Conservation (phyloP, 257 asterid genomes). For the Scutellaria barbata region DNA sequence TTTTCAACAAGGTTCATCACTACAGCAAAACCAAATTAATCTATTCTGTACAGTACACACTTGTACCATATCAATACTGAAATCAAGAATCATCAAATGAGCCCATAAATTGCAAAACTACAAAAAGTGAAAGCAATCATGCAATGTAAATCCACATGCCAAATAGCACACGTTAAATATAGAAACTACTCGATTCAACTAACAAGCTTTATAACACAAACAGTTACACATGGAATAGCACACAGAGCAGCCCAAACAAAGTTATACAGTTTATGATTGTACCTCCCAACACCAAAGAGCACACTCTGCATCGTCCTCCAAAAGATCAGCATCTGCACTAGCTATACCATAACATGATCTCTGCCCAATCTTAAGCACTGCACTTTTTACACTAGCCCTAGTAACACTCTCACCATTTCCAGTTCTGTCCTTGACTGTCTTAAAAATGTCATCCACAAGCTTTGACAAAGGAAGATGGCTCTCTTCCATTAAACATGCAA, state of each 20-base stretch:
- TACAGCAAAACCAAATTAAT: not conserved
- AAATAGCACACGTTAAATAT: not conserved
- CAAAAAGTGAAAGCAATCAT: not conserved
- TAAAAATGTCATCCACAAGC: slow-evolving; percentile 65
- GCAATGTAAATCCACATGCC: not conserved
- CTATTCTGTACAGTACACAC: too few relatives aligned
- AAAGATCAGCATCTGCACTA: slow-evolving; percentile 66
- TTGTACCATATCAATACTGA: not conserved
- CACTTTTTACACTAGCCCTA: slow-evolving; percentile 65
- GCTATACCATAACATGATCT: slow-evolving; percentile 68
- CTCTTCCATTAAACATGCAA: slow-evolving; percentile 80
- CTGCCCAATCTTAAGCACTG: slow-evolving; percentile 73
- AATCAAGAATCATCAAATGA: not conserved
- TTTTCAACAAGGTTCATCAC: not conserved
- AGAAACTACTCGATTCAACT: not conserved
- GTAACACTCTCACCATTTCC: slow-evolving; percentile 52
- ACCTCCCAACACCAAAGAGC: slow-evolving; percentile 99
- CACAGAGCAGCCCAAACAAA: not conserved
- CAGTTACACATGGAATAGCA: not conserved
- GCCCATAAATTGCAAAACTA: not conserved
- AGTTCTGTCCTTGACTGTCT: slow-evolving; percentile 46
- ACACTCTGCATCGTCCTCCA: slow-evolving; percentile 73
- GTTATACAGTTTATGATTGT: not conserved
- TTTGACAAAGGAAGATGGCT: slow-evolving; percentile 68
- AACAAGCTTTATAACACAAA: slow-evolving; percentile 19